These are phyloP conservation scores for Gamsiella multidivaricata DNA, from an alignment of 192 early-diverging fungal species.

Conservation along the genomic window DNA sequence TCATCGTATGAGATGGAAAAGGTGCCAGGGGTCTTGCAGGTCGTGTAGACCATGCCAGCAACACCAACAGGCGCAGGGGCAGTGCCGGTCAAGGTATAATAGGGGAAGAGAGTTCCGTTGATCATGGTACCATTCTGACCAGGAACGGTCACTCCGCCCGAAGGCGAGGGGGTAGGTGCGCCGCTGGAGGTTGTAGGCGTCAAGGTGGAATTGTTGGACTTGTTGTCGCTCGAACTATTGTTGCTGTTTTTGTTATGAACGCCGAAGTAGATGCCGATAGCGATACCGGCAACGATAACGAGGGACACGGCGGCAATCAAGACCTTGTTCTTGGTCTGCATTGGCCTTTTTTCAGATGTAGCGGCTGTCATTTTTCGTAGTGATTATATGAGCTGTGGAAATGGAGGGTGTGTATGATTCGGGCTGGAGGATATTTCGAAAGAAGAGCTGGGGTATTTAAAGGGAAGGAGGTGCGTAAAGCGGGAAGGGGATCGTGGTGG, in stretches of 20 bases:
- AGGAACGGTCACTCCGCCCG: neutral
- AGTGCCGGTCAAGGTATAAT: constrained; percentile 30
- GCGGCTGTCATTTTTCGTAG: constrained; percentile 32
- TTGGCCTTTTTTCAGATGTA: constrained; percentile 41
- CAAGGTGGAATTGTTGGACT: constrained; percentile 1
- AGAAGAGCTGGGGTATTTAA: too few relatives aligned
- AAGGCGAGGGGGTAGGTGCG: neutral
- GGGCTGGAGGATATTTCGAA: neutral
- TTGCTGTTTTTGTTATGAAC: constrained; percentile 33
- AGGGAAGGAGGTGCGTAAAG: too few relatives aligned
- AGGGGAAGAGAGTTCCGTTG: constrained; percentile 46
- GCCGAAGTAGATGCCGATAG: constrained; percentile 46
- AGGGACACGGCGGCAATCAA: constrained; percentile 40
- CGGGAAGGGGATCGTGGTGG: too few relatives aligned
- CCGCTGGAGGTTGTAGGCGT: neutral
- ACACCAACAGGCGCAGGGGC: constrained; percentile 25
- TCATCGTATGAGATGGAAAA: constrained; percentile 52
- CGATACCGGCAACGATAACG: constrained; percentile 32
- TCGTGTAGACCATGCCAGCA: constrained; percentile 46
- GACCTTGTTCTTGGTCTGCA: constrained; percentile 57
- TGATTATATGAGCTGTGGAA: too few relatives aligned
- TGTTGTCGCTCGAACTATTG: constrained; percentile 1
- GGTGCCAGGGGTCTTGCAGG: constrained; percentile 30
- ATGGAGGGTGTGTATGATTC: neutral
- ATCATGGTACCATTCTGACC: constrained; percentile 47